Conservation (phyloP, 164 flowering plant genomes). For the Brasenia schreberi region DNA sequence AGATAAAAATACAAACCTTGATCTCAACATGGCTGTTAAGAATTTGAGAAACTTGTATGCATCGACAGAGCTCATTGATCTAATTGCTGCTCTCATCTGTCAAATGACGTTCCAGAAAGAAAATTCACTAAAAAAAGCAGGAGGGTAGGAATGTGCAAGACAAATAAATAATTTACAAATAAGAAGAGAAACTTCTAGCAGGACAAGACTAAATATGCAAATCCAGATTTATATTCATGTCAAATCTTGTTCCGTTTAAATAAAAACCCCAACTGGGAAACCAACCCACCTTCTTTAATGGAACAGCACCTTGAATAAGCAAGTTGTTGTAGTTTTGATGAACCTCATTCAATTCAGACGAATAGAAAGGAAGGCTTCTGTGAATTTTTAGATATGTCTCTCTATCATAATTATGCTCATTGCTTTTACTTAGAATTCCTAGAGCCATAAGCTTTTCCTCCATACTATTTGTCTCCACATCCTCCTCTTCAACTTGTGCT, state of each 20-base stretch:
- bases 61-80: constrained; percentile 39
- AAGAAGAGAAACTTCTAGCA: neutral
- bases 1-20: constrained; percentile 33
- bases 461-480: constrained; percentile 25
- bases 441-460: constrained; percentile 60
- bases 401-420: constrained; percentile 16
- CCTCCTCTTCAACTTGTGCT: constrained; percentile 3
- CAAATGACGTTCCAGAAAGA: neutral
- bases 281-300: constrained; percentile 50
- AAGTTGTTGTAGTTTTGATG: constrained; percentile 5
- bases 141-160: no score
- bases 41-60: constrained; percentile 44
- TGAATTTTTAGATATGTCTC: constrained; percentile 7
- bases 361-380: constrained; percentile 9
- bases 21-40: constrained; percentile 53
- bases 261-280: neutral
- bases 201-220: neutral
- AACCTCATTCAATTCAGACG: constrained; percentile 24
- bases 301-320: constrained; percentile 26
- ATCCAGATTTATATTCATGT: neutral
- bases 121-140: neutral
- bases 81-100: constrained; percentile 55
- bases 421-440: constrained; percentile 31
- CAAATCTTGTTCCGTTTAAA: neutral
- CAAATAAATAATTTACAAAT: neutral